Evolutionary conservation across 2,329 filamentous ascomycete genomes (phyloP), one percentile per base, ranked within the genome.

Genomic region (Exutisphaerella laricina): DNA sequence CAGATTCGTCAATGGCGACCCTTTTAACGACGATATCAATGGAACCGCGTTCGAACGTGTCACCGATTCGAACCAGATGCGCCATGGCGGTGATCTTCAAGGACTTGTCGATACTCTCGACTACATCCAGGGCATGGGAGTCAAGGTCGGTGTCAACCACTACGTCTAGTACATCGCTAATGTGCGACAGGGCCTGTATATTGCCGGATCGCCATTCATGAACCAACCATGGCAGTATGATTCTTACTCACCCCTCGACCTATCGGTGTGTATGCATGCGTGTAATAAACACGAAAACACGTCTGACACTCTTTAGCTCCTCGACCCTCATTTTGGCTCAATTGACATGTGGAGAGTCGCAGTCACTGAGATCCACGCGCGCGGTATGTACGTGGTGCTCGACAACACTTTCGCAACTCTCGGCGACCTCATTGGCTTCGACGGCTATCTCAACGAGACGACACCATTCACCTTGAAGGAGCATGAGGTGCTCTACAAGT

Each of bases 391-490:
- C 62, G 75, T 82, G 17, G 64, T 82, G 14, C 63, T 82, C 44
- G 79, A 82, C 55, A 81, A 81, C 54, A 82, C 79, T 1, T 70
- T 81, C 53, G 72, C 75, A 33, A 82, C 78, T 1, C 68, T 82
- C 69, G 75, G 76, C 34, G 77, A 82, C 51, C 65, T 82, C 42
- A 71, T 82, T 43, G 77, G 75, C 3, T 82, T 80, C 57, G 64
- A 79, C 39, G 77, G 75, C 1, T 76, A 73, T 50, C 64, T 79
- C 46, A 82, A 82, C 53, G 62, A 58, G 3, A 74, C 74, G 5
- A 72, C 78, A 0, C 76, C 77, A 0, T 80, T 79, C 55, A 58
- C 59, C 1, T 59, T 66, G 33, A 59, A 66, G 12, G 79, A 82
- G 53, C 74, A 82, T 59, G 66, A 74, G 39, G 75, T 73, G 0